These are phyloP conservation scores for Solanum chmielewskii DNA, from an alignment of 257 asterid genomes.

Conservation along the genomic window DNA sequence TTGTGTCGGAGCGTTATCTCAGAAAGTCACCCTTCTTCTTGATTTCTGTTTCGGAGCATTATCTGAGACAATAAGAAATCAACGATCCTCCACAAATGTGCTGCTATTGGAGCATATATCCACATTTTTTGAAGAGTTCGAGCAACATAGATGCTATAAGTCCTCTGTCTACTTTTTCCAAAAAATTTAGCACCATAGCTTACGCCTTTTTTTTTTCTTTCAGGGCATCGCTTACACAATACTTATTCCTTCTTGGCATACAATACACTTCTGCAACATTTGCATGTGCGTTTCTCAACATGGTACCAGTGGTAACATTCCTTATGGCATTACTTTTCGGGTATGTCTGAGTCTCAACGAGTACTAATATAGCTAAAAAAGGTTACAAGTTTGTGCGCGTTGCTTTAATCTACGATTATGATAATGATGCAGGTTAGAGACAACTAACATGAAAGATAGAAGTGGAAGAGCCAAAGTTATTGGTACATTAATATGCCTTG, in stretches of 20 bases:
- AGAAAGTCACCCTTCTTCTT: not conserved
- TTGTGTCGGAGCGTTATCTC: not conserved
- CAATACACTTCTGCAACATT: conserved; percentile 70
- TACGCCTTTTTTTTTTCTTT: not conserved
- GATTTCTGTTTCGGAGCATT: not conserved
- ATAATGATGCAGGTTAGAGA: conserved; percentile 37
- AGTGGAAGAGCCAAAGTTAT: conserved; percentile 51
- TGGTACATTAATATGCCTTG: conserved; percentile 52
- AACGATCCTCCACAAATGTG: not conserved
- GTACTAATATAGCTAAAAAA: not conserved
- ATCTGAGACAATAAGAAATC: not conserved
- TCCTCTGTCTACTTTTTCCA: not conserved
- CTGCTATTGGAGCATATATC: not conserved
- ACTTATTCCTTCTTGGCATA: conserved; percentile 62
- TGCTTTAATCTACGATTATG: not conserved
- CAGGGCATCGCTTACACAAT: conserved; percentile 65
- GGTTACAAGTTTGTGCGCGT: not conserved
- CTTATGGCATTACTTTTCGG: conserved; percentile 63
- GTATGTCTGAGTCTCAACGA: conserved; percentile 10
- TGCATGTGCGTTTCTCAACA: conserved; percentile 60
- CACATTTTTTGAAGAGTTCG: not conserved
- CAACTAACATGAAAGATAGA: conserved; percentile 18
- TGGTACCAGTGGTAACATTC: conserved; percentile 55
- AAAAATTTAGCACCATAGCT: not conserved
- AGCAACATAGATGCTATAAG: not conserved